Conservation (phyloP, 2,329 filamentous ascomycete genomes). For the Rhytidhysteron rufulum region DNA sequence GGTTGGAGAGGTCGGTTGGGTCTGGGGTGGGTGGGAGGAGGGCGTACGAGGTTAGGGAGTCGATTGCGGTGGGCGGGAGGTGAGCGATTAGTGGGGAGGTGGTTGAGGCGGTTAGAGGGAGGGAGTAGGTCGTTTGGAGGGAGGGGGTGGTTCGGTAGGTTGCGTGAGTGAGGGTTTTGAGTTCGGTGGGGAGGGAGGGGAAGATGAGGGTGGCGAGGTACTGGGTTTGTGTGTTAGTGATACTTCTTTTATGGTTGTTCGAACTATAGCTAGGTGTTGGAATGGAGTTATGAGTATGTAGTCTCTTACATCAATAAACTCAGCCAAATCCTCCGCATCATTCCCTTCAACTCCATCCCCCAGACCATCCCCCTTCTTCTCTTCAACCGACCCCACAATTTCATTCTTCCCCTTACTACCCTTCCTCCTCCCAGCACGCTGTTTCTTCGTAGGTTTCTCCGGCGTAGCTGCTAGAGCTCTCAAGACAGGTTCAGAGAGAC, state of each 20-base stretch:
- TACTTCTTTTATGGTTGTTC: background rate
- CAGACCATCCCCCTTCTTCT: background rate
- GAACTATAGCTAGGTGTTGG: too few species aligned
- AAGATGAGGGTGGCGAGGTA: constrained; percentile 72
- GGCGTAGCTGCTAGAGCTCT: constrained; percentile 50
- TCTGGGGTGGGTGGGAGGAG: constrained; percentile 49
- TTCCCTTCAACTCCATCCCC: constrained; percentile 12
- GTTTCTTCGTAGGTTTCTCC: constrained; percentile 43
- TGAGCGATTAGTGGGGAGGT: constrained; percentile 47
- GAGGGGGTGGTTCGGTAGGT: constrained; percentile 46
- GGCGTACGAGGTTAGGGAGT: constrained; percentile 65
- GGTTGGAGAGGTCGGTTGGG: constrained; percentile 39
- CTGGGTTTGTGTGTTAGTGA: constrained; percentile 24
- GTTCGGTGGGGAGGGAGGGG: constrained; percentile 55
- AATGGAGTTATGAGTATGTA: constrained; percentile 56
- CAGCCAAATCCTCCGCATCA: constrained; percentile 66
- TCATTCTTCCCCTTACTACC: constrained; percentile 8
- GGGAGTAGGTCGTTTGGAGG: constrained; percentile 54
- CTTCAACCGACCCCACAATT: background rate
- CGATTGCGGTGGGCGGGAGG: constrained; percentile 58
- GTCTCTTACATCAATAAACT: constrained; percentile 65
- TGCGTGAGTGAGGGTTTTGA: constrained; percentile 61
- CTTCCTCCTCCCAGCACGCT: constrained; percentile 39
- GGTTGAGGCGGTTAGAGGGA: constrained; percentile 53
- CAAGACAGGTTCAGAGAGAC: constrained; percentile 66